Conservation (phyloP, 2,329 filamentous ascomycete genomes). For the Didymella lethalis region DNA sequence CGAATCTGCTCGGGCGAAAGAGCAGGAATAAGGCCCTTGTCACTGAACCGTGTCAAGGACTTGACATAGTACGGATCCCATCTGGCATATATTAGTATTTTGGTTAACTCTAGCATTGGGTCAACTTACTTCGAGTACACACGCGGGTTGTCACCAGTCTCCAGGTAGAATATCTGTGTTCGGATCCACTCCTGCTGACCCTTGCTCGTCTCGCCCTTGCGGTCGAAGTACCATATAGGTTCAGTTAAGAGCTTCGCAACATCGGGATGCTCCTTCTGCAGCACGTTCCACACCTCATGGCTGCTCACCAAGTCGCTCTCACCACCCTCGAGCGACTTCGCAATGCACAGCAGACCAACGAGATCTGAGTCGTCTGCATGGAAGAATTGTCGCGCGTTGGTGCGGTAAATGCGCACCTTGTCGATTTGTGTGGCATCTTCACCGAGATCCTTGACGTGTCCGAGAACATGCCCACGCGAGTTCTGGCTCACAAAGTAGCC, state of each 20-base stretch:
- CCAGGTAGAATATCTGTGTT: conserved; percentile 77
- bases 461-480: conserved; percentile 81
- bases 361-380: conserved; percentile 84
- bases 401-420: conserved; percentile 88
- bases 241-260: conserved; percentile 76
- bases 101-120: not conserved
- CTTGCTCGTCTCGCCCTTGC: conserved; percentile 80
- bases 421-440: conserved; percentile 83
- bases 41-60: conserved; percentile 76
- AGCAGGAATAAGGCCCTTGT: conserved; percentile 74
- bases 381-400: conserved; percentile 85
- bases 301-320: conserved; percentile 82
- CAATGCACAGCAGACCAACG: conserved; percentile 82
- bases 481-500: conserved; percentile 92
- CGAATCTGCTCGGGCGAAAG: conserved; percentile 73
- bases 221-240: conserved; percentile 91
- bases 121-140: conserved; percentile 73
- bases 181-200: conserved; percentile 79
- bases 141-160: conserved; percentile 69
- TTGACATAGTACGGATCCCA: conserved; percentile 91
- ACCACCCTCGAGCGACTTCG: conserved; percentile 79
- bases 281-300: conserved; percentile 82
- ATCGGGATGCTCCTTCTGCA: conserved; percentile 78
- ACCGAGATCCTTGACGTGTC: conserved; percentile 88
- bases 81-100: conserved; percentile 39